Percentiles rank a stretch among this genome's conserved stretches.
Conservation (phyloP, 371 early-diverging fungal genomes). For the Mucor indicus region DNA sequence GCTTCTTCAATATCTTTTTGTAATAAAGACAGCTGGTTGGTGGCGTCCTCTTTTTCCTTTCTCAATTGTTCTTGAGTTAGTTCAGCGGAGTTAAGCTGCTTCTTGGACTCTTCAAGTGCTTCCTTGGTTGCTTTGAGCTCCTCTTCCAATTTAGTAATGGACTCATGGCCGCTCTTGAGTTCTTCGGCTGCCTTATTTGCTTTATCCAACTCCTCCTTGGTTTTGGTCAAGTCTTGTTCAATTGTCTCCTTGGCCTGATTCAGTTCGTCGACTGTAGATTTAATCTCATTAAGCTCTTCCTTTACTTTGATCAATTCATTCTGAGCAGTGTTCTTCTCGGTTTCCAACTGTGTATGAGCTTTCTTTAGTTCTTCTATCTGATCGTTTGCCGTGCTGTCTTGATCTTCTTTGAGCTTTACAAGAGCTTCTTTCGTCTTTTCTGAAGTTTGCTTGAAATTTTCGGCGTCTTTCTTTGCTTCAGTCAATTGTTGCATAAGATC, state of each 20-base stretch:
- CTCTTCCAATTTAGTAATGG: neutral
- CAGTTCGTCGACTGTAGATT: neutral
- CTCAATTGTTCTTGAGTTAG: neutral
- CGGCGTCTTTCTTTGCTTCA: neutral
- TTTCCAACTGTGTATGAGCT: neutral
- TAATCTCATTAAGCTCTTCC: neutral
- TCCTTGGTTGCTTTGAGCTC: neutral
- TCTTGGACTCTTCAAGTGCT: slow-evolving; percentile 1
- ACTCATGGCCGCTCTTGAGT: neutral
- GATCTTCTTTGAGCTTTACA: neutral
- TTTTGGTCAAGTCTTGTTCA: neutral
- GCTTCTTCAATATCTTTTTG: neutral
- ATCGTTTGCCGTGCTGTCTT: neutral
- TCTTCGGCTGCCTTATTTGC: neutral
- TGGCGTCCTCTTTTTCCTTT: neutral
- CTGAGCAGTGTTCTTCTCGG: too few relatives aligned
- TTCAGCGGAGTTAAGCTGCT: neutral
- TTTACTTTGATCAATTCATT: neutral
- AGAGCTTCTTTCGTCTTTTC: neutral
- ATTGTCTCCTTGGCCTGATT: neutral
- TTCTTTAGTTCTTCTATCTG: neutral
- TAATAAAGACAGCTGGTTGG: neutral
- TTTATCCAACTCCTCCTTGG: neutral
- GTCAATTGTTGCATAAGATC: neutral
- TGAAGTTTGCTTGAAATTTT: neutral